These are phyloP conservation scores for Sclerotinia spermophila DNA, from an alignment of 2,329 filamentous ascomycete species.

Conservation along the genomic window DNA sequence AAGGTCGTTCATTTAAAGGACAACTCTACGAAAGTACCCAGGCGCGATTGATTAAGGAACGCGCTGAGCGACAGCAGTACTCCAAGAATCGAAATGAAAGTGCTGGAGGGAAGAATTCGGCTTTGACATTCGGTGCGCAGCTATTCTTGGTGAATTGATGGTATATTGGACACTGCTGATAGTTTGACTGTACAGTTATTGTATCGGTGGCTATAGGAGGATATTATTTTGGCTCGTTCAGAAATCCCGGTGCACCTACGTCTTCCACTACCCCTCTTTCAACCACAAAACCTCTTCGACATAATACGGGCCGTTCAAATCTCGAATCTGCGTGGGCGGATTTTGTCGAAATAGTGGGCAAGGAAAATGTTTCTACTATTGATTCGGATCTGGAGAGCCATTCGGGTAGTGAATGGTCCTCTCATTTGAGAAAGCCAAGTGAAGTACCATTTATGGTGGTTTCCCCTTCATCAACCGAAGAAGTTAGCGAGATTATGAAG, in stretches of 20 bases:
- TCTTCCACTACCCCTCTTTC: conserved; percentile 58
- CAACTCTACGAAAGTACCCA: conserved; percentile 59
- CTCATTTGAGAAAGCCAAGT: conserved; percentile 48
- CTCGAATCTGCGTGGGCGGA: conserved; percentile 69
- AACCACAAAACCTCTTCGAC: conserved; percentile 48
- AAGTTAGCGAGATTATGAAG: conserved; percentile 85
- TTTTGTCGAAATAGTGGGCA: conserved; percentile 60
- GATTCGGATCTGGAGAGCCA: conserved; percentile 54
- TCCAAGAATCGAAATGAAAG: conserved; percentile 41
- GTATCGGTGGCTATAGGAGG: conserved; percentile 30
- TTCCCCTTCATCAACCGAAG: conserved; percentile 72
- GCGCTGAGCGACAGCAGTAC: conserved; percentile 51
- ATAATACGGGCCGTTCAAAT: conserved; percentile 59
- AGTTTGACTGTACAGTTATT: conserved; percentile 28
- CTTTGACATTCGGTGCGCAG: conserved; percentile 51
- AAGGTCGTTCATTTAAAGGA: conserved; percentile 48
- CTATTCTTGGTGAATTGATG: not conserved
- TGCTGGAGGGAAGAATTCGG: conserved; percentile 45
- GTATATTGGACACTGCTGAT: conserved; percentile 11
- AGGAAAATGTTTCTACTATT: conserved; percentile 60
- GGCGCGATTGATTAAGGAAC: conserved; percentile 52
- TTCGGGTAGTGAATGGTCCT: conserved; percentile 60
- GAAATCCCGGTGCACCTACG: conserved; percentile 48
- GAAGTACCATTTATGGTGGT: conserved; percentile 66
- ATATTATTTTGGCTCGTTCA: conserved; percentile 58